Conservation (phyloP, 2,329 filamentous ascomycete genomes). For the Cryoendolithus antarcticus region DNA sequence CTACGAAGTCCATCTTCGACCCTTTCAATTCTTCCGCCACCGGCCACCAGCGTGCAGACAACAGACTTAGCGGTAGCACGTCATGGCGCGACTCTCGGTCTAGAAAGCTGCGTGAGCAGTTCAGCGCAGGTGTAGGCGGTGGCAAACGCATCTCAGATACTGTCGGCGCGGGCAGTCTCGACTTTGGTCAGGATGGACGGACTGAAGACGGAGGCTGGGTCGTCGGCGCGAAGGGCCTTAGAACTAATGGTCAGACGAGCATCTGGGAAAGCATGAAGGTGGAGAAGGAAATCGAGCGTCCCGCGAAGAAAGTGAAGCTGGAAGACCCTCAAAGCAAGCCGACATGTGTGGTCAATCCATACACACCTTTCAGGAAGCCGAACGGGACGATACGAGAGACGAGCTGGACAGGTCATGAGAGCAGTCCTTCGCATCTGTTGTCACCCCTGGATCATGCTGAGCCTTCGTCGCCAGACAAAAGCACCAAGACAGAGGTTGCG, state of each 20-base stretch:
- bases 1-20: slow-evolving; percentile 87
- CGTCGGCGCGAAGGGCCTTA: slow-evolving; percentile 35
- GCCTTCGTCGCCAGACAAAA: not conserved
- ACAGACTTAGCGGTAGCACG: slow-evolving; percentile 46
- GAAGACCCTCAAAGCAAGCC: slow-evolving; percentile 8
- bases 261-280: slow-evolving; percentile 20
- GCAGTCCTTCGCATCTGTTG: slow-evolving; percentile 19
- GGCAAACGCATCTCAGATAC: slow-evolving; percentile 50
- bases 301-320: slow-evolving; percentile 12
- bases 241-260: slow-evolving; percentile 35
- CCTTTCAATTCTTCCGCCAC: slow-evolving; percentile 93
- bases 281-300: slow-evolving; percentile 10
- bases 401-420: slow-evolving; percentile 22
- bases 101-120: slow-evolving; percentile 59
- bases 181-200: slow-evolving; percentile 39
- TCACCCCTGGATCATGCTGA: slow-evolving; percentile 6
- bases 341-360: slow-evolving; percentile 19
- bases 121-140: slow-evolving; percentile 44
- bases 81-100: slow-evolving; percentile 62
- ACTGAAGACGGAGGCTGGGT: slow-evolving; percentile 42
- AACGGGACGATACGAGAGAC: slow-evolving; percentile 19
- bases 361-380: slow-evolving; percentile 17
- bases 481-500: not conserved
- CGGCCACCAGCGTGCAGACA: slow-evolving; percentile 66
- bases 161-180: slow-evolving; percentile 50